These are phyloP conservation scores for Paramarasmius palmivorus DNA, from an alignment of 1,284 basidiomycete species.

Conservation along the genomic window DNA sequence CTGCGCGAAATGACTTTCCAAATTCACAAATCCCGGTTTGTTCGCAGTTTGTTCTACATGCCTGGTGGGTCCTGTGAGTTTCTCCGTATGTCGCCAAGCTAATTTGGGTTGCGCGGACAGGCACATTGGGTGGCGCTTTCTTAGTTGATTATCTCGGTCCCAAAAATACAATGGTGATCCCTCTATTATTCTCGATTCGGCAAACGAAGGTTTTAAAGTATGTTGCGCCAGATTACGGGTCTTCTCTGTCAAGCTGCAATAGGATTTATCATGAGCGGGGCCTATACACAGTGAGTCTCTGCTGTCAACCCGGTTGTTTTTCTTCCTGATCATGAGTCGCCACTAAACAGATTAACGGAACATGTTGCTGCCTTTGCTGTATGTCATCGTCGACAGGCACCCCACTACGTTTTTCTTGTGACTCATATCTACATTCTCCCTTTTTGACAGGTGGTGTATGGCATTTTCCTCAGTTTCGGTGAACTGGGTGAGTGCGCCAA, in stretches of 20 bases:
- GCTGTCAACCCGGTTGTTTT: background rate
- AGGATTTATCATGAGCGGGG: conserved; percentile 85
- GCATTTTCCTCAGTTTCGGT: conserved; percentile 87
- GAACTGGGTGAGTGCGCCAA: conserved; percentile 55
- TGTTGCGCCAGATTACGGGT: conserved; percentile 56
- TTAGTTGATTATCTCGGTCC: conserved; percentile 75
- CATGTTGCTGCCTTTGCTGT: conserved; percentile 82
- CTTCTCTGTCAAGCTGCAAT: conserved; percentile 70
- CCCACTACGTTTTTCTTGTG: background rate
- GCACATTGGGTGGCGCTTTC: conserved; percentile 78
- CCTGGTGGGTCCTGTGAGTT: conserved; percentile 36
- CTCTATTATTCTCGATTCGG: background rate
- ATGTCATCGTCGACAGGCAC: conserved; percentile 20
- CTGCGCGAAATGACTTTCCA: background rate
- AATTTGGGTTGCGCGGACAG: conserved; percentile 25
- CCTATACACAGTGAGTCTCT: conserved; percentile 52
- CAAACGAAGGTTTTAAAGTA: background rate
- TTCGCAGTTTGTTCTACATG: conserved; percentile 70
- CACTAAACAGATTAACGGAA: conserved; percentile 44
- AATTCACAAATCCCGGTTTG: background rate
- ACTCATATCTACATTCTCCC: too few species aligned
- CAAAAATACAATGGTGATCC: conserved; percentile 71
- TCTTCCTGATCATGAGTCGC: background rate
- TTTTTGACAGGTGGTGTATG: conserved; percentile 68
- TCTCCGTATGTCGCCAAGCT: background rate